Base-by-base conservation (phyloP, 1,139 yeast species). In the Blastobotrys raffinosifermentans region DNA sequence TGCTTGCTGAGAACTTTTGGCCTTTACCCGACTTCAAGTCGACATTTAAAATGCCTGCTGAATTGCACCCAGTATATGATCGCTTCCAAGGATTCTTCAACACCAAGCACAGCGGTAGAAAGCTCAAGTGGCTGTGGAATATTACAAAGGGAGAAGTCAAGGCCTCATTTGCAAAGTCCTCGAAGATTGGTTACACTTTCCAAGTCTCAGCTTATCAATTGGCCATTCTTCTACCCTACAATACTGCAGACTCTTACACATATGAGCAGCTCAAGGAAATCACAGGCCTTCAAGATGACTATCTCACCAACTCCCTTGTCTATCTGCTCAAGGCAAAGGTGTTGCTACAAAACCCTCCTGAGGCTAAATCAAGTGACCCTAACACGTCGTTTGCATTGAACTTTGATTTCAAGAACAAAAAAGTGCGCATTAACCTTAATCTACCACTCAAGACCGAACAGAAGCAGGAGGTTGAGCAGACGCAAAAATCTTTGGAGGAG, bases 71-170 rank as follows among this genome's bases (percentile, higher is more conserved):
- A 25, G 76, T 93, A 2, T 77, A 82, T 50, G 76, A 78, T 35
- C 73, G 75, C 43, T 78, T 91, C 41, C 77, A 77, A 43, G 70
- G 72, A 31, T 72, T 82, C 44, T 93, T 91, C 58, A 72, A 75
- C 34, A 67, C 71, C 32, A 83, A 83, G 53, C 96, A 91, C 59
- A 75, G 71, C 44, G 97, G 97, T 10, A 74, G 98, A 59, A 80
- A 86, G 49, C 73, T 93, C 53, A 82, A 84, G 55, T 93, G 98
- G 98, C 72, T 91, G 42, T 93, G 97, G 96, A 84, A 86, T 50
- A 79, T 86, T 56, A 86, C 94, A 31, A 83, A 93, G 61, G 94
- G 94, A 46, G 99, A 93, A 58, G 65, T 93, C 39, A 83, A 79
- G 60, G 95, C 94, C n/a, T 83, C 84, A 55, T 73, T 87, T 47